Conservation (phyloP, 176 grass and related monocot genomes). For the Otatea glauca region DNA sequence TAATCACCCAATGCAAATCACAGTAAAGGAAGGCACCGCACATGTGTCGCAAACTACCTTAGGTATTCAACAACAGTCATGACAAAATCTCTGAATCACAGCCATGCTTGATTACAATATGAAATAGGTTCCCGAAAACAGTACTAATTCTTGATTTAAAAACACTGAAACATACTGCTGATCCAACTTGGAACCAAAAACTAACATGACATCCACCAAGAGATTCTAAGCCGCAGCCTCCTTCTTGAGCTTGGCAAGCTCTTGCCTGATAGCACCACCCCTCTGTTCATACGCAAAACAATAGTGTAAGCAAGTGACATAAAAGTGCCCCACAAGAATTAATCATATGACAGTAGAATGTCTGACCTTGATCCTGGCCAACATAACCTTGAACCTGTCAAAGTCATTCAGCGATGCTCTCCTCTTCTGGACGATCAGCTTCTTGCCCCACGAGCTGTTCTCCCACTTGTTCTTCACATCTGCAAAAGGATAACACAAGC, state of each 20-base stretch:
- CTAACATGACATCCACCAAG: not conserved
- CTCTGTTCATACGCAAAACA: constrained; percentile 58
- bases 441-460: constrained; percentile 97
- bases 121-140: not conserved
- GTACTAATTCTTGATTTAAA: not conserved
- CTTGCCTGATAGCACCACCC: constrained; percentile 73
- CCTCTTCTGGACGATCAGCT: constrained; percentile 95
- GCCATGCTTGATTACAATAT: constrained; percentile 22
- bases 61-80: not conserved
- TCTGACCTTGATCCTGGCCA: constrained; percentile 82
- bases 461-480: constrained; percentile 99
- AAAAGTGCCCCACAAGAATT: not conserved
- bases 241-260: constrained; percentile 81
- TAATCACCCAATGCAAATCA: not conserved
- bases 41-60: not conserved
- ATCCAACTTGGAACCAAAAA: constrained; percentile 28
- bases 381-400: constrained; percentile 98
- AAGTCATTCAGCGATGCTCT: constrained; percentile 95
- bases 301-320: not conserved
- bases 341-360: not conserved
- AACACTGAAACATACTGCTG: not conserved
- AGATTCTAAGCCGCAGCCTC: constrained; percentile 52
- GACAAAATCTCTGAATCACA: constrained; percentile 13
- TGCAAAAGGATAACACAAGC: constrained; percentile 20
- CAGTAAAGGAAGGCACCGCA: not conserved